Base-by-base conservation (phyloP, 345 rosid species). In the Eucalyptus viminalis region DNA sequence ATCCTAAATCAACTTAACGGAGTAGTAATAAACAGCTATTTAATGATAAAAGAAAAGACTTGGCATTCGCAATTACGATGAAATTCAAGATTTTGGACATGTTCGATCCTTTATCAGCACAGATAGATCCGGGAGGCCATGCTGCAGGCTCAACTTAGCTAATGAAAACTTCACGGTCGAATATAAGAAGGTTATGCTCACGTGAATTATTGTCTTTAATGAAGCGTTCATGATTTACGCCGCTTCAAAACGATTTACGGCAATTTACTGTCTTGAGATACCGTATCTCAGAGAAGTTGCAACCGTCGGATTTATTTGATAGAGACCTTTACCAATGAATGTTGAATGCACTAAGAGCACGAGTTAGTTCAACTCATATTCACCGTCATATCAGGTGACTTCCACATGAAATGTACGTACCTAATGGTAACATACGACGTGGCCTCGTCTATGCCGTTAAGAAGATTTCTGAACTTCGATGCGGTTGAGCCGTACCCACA, bases 371-470 rank as follows among this genome's bases (percentile, higher is more conserved):
- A 34, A 17, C 14, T 72, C 44, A 10, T 21, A 34, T 37, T 12
- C 14, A 5, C 13, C 4, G 4, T 37, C 8, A 9, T 19, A 69
- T 31, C 4, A 8, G 1, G 22, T 5, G 40, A 16, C 7, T 11
- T 31, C 13, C 80, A 72, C 45, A 21, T 21, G 45, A 72, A 17
- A 72, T 10, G 8, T 11, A 37, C 27, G 2, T 72, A 21, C 6
- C 9, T 6, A 0, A 19, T 2, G 0, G 7, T 11, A 19, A 37
- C 2, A 37, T 40, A 37, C 37, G 14, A 2, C 2, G 7, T 34
- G 8, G 14, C 27, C 27, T 19, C 22, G 2, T 37, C 5, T 17
- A 0, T 0, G 0, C 0, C 9, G 3, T 72, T 72, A 37, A 21
- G 24, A 19, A 37, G 45, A 37, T 72, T 37, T 37, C 27, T 14